phyloP scores from a whole-genome alignment of 2,329 filamentous ascomycete genomes.

The Cadophora gregata region DNA sequence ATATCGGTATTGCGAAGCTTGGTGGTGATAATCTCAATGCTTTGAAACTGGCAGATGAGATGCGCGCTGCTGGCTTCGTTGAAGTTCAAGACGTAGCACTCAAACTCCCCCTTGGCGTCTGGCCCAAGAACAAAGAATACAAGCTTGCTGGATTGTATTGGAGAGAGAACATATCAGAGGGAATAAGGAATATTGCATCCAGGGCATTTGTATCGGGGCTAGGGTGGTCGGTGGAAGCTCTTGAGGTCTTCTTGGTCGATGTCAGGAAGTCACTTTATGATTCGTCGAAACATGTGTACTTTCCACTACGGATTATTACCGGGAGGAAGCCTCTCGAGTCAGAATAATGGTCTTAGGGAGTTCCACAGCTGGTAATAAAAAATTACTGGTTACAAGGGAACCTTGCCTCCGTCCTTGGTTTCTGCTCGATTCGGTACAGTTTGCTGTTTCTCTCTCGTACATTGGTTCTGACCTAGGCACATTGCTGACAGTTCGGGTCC shows the following conservation, averaged over 20 bases:
- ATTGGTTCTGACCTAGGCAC: too few relatives aligned
- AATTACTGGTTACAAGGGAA: too few relatives aligned
- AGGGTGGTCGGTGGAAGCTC: conserved; percentile 45
- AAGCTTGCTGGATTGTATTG: conserved; percentile 53
- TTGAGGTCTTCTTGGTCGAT: conserved; percentile 46
- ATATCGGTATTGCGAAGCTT: conserved; percentile 20
- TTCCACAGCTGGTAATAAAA: too few relatives aligned
- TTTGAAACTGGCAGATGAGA: conserved; percentile 43
- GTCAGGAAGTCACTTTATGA: conserved; percentile 47
- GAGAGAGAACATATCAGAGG: conserved; percentile 25
- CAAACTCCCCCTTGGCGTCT: conserved; percentile 56
- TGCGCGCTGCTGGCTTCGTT: conserved; percentile 58
- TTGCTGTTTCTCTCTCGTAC: too few relatives aligned
- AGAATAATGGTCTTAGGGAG: conserved; percentile 3
- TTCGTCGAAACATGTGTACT: conserved; percentile 45
- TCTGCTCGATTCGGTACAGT: not conserved
- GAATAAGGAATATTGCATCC: conserved; percentile 43
- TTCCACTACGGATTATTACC: conserved; percentile 7
- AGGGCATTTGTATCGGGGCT: conserved; percentile 34
- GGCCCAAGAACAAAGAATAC: conserved; percentile 55
- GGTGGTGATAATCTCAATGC: conserved; percentile 29
- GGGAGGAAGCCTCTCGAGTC: conserved; percentile 3
- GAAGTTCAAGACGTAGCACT: conserved; percentile 55
- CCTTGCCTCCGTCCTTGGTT: not conserved
- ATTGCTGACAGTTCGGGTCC: too few relatives aligned